These are phyloP conservation scores for Xylariaceae sp. DNA, from an alignment of 2,329 filamentous ascomycete genomes.

Conservation along the genomic window DNA sequence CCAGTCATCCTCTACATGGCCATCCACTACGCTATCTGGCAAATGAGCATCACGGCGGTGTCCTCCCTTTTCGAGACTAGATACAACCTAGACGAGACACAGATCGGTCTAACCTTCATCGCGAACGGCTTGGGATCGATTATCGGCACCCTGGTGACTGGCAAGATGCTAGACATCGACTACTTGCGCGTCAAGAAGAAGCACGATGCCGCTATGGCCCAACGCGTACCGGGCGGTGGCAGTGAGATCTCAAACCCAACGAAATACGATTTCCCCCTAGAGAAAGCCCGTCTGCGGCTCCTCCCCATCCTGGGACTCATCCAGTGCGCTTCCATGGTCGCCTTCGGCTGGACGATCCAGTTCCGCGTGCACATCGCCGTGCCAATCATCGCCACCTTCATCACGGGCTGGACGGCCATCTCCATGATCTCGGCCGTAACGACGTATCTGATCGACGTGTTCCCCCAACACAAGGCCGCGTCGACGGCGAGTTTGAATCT, in stretches of 20 bases:
- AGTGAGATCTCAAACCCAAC: not conserved
- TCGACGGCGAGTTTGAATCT: slow-evolving; percentile 51
- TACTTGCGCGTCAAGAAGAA: slow-evolving; percentile 40
- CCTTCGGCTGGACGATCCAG: slow-evolving; percentile 51
- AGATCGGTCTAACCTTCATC: slow-evolving; percentile 48
- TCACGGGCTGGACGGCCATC: slow-evolving; percentile 47
- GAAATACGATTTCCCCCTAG: slow-evolving; percentile 39
- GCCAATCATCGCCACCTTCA: slow-evolving; percentile 46
- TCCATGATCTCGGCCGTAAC: slow-evolving; percentile 45
- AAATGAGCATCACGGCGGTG: slow-evolving; percentile 51
- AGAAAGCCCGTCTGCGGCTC: slow-evolving; percentile 46
- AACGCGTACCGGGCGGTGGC: not conserved
- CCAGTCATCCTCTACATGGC: slow-evolving; percentile 44
- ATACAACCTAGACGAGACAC: slow-evolving; percentile 40
- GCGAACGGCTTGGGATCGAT: slow-evolving; percentile 52
- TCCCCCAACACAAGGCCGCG: slow-evolving; percentile 43
- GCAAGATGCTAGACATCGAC: slow-evolving; percentile 48
- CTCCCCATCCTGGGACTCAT: slow-evolving; percentile 41
- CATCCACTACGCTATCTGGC: slow-evolving; percentile 49
- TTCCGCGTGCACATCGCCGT: slow-evolving; percentile 43
- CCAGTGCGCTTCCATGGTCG: slow-evolving; percentile 42
- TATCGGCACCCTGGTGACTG: slow-evolving; percentile 46
- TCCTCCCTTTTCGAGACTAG: slow-evolving; percentile 41
- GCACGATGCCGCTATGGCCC: slow-evolving; percentile 19
- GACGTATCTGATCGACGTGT: slow-evolving; percentile 52